Evolutionary conservation across 176 grass and related monocot species (phyloP), one percentile per base, ranked within the genome.

Genomic region (sorghum (Sorghum bicolor)): DNA sequence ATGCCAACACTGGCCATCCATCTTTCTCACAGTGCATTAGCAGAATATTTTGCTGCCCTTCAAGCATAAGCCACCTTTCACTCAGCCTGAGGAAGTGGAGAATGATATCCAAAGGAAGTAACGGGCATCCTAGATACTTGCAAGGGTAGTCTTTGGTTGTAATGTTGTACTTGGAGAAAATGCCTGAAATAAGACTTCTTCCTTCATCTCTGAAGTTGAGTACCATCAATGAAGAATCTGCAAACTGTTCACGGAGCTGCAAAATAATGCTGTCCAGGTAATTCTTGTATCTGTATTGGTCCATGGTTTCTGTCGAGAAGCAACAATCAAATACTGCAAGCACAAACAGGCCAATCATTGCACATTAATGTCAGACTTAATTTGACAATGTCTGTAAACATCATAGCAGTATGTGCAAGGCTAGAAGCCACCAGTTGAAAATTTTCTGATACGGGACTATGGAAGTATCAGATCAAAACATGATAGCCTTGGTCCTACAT

Each of bases 11-110:
- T 0, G 93, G 93, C 96, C 96, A 98, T 64, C 93, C 96, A 22
- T 93, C 96, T 79, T 74, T 87, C 86, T 98, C 93, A 73, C 96
- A 98, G 78, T 98, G 96, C 87, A 98, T 93, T 31, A 98, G 52
- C 76, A 98, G 73, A 81, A 95, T 88, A 63, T 93, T 95, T 90
- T 98, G 88, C 34, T 92, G 87, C 74, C 76, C 84, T 82, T 93
- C 90, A 36, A 80, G 57, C 65, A 75, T 88, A 85, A 98, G 96
- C 92, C 92, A 98, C 67, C 72, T 92, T 74, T 98, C 93, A 31
- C 79, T 91, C 62, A 94, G 80, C 72, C 87, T 93, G 55, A 98
- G 87, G 73, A 98, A 95, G n/a, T 98, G 88, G 13, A 80, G 72
- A 10, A 95, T 88, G 57, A 86, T 90, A n/a, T 98, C 96, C 74